Conservation (phyloP, 371 early-diverging fungal genomes). For the Zancudomyces culisetae region DNA sequence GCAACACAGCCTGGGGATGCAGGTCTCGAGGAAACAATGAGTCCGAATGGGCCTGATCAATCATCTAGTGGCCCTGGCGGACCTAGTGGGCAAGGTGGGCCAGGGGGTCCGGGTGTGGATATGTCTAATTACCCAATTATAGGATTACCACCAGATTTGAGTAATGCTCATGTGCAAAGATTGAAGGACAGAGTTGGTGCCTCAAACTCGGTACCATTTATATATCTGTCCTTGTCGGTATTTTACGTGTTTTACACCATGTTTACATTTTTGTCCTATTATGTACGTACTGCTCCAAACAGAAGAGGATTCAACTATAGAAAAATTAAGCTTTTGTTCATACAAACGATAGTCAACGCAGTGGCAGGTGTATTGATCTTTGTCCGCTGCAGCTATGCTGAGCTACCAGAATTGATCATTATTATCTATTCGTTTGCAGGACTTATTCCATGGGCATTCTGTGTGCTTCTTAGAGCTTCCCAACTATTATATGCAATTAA, state of each 20-base stretch:
- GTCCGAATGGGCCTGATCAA: background rate
- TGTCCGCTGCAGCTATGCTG: background rate
- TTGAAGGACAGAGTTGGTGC: background rate
- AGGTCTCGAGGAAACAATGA: too few relatives aligned
- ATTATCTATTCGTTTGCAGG: background rate
- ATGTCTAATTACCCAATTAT: background rate
- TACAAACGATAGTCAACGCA: background rate
- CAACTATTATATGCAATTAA: background rate
- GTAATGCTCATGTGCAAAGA: background rate
- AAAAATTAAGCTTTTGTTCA: background rate
- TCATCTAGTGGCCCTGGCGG: background rate
- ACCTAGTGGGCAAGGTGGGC: background rate
- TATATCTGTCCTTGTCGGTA: background rate
- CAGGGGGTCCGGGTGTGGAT: background rate
- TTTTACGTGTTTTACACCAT: background rate
- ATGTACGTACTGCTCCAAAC: background rate
- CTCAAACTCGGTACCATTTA: background rate
- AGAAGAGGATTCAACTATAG: background rate
- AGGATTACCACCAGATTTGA: background rate
- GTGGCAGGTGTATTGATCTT: background rate
- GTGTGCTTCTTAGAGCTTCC: background rate
- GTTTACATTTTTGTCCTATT: background rate
- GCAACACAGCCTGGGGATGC: background rate
- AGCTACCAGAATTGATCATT: background rate
- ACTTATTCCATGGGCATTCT: background rate